A percentile compares a stretch with the other conserved stretches of the same genome.
These are phyloP conservation scores for Trichoderma polysporum DNA, from an alignment of 2,329 filamentous ascomycete species.

Conservation along the genomic window DNA sequence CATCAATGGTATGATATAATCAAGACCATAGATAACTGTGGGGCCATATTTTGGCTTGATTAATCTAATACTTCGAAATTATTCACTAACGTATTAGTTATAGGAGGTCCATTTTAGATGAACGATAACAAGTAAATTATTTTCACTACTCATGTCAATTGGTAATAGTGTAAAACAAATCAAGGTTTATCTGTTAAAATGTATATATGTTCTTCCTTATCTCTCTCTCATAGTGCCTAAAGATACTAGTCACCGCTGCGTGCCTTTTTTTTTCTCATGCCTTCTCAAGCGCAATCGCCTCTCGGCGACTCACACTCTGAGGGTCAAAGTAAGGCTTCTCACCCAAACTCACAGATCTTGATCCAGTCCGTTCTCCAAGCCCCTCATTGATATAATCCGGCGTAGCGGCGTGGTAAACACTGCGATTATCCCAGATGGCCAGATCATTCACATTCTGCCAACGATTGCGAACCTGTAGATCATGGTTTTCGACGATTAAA, in stretches of 20 bases:
- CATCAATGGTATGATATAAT: no score
- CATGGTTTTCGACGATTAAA: slow-evolving; percentile 54
- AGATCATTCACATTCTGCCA: slow-evolving; percentile 52
- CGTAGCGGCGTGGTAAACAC: slow-evolving; percentile 53
- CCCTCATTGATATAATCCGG: slow-evolving; percentile 54
- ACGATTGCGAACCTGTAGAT: slow-evolving; percentile 55
- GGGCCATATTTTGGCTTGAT: no score
- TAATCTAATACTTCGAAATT: no score
- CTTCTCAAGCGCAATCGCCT: slow-evolving; percentile 32
- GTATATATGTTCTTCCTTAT: neutral
- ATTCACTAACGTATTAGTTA: no score
- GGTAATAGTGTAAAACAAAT: no score
- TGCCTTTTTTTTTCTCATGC: neutral
- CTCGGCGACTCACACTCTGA: slow-evolving; percentile 39
- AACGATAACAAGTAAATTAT: no score
- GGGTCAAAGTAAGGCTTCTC: slow-evolving; percentile 45
- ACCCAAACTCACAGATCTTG: slow-evolving; percentile 43
- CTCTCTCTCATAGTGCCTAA: neutral
- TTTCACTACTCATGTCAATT: no score
- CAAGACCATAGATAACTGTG: no score
- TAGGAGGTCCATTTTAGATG: no score
- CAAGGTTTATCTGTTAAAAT: no score
- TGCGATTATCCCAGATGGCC: slow-evolving; percentile 67
- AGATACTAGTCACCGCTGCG: neutral
- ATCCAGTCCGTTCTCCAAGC: slow-evolving; percentile 42